Conservation (phyloP, 306 rosid species). For the Cucurbita moschata region DNA sequence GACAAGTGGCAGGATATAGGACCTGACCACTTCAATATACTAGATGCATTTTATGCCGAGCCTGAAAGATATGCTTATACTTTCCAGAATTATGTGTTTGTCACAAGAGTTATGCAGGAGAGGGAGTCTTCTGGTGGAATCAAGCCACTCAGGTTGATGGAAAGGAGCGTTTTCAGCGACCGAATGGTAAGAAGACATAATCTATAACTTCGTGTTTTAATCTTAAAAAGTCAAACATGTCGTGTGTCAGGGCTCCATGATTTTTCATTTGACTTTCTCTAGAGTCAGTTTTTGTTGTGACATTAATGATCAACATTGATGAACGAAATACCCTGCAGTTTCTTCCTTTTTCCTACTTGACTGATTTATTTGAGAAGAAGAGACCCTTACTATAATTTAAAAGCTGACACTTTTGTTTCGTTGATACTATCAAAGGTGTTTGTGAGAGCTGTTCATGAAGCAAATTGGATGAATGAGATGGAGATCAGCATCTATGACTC, state of each 20-base stretch:
- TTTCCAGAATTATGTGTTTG: slow-evolving; percentile 96
- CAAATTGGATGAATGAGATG: slow-evolving; percentile 99
- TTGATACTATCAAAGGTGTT: slow-evolving; percentile 47
- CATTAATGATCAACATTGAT: neutral
- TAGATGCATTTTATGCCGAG: slow-evolving; percentile 90
- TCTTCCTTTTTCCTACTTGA: neutral
- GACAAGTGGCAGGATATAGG: slow-evolving; percentile 94
- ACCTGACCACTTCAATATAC: slow-evolving; percentile 86
- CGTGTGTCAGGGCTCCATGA: neutral
- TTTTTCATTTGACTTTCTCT: neutral
- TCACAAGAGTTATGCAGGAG: slow-evolving; percentile 95
- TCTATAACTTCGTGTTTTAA: neutral
- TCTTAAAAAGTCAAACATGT: neutral
- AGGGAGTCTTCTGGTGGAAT: slow-evolving; percentile 83
- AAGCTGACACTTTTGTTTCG: slow-evolving; percentile 11
- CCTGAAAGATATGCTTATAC: slow-evolving; percentile 95
- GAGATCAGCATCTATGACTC: slow-evolving; percentile 97
- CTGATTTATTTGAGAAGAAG: neutral
- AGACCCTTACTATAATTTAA: neutral
- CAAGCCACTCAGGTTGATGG: slow-evolving; percentile 96
- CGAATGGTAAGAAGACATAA: slow-evolving; percentile 58
- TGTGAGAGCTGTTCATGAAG: slow-evolving; percentile 97
- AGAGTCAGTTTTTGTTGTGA: neutral
- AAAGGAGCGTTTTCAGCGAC: slow-evolving; percentile 98
- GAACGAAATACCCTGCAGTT: neutral